phyloP scores from a whole-genome alignment of 2,329 filamentous ascomycete species.

The Triangularia verruculosa region DNA sequence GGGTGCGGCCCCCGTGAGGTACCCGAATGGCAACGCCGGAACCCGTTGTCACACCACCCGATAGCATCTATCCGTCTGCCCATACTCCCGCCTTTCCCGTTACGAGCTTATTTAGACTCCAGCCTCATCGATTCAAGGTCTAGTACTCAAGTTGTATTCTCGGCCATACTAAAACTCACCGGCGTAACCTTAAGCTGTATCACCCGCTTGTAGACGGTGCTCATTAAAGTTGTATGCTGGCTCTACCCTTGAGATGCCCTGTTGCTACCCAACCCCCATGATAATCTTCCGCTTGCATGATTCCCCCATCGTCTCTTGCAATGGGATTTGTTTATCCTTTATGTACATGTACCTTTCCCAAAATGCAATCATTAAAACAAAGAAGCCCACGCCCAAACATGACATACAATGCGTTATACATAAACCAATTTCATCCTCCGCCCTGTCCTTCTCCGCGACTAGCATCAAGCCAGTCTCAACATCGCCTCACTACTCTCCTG shows the following conservation, averaged over 20 bases:
- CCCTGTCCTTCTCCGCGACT: not conserved
- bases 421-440: not conserved
- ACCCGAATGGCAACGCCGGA: not conserved
- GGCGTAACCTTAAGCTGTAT: not conserved
- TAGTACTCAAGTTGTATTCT: not conserved
- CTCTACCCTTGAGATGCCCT: not conserved
- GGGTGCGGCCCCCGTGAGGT: not conserved
- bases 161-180: not conserved
- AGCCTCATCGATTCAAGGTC: not conserved
- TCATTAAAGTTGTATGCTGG: not conserved
- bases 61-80: not conserved
- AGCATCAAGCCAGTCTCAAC: constrained; percentile 19
- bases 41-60: not conserved
- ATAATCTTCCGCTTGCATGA: not conserved
- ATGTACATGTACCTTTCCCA: not conserved
- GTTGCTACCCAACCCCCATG: not conserved
- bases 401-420: not conserved
- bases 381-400: not conserved
- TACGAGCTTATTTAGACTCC: not conserved
- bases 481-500: constrained; percentile 13
- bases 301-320: not conserved
- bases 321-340: not conserved
- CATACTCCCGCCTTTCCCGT: not conserved
- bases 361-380: not conserved
- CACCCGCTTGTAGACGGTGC: not conserved